Conservation (phyloP, 768 basidiomycete species). For the Leccinum variicolor region DNA sequence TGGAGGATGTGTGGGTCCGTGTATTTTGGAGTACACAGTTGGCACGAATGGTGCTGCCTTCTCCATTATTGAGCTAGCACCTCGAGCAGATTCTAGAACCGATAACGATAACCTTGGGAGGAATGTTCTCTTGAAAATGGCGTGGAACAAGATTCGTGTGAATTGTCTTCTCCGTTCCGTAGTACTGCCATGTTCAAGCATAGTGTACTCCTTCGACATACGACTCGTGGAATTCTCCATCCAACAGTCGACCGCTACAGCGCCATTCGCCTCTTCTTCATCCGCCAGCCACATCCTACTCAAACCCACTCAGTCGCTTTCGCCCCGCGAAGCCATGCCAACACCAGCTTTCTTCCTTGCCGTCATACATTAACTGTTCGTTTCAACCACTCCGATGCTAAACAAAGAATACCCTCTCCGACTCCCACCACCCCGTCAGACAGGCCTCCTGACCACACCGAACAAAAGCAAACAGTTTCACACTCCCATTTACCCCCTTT, state of each 20-base stretch:
- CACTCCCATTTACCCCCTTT: slow-evolving; percentile 26
- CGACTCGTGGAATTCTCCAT: slow-evolving; percentile 19
- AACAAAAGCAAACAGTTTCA: slow-evolving; percentile 8
- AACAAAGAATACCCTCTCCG: not conserved
- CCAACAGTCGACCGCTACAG: slow-evolving; percentile 54
- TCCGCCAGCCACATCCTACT: slow-evolving; percentile 20
- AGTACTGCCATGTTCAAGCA: slow-evolving; percentile 12
- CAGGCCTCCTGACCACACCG: slow-evolving; percentile 1
- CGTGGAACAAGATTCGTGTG: not conserved
- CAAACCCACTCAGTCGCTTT: not conserved
- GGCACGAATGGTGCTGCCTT: too few relatives aligned
- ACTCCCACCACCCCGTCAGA: slow-evolving; percentile 2
- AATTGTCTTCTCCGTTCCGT: not conserved
- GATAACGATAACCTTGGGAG: too few relatives aligned
- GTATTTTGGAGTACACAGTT: too few relatives aligned
- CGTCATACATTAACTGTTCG: slow-evolving; percentile 2
- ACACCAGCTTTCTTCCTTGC: not conserved
- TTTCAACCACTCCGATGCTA: slow-evolving; percentile 16
- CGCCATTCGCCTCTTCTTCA: slow-evolving; percentile 59
- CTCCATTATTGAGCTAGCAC: too few relatives aligned
- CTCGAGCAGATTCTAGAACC: too few relatives aligned
- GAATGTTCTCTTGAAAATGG: not conserved
- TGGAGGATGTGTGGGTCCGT: too few relatives aligned
- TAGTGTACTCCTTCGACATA: slow-evolving; percentile 21
- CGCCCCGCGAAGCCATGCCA: not conserved